Evolutionary conservation across 2,329 filamentous ascomycete species (phyloP).

Genomic region (Sporothrix curviconia): DNA sequence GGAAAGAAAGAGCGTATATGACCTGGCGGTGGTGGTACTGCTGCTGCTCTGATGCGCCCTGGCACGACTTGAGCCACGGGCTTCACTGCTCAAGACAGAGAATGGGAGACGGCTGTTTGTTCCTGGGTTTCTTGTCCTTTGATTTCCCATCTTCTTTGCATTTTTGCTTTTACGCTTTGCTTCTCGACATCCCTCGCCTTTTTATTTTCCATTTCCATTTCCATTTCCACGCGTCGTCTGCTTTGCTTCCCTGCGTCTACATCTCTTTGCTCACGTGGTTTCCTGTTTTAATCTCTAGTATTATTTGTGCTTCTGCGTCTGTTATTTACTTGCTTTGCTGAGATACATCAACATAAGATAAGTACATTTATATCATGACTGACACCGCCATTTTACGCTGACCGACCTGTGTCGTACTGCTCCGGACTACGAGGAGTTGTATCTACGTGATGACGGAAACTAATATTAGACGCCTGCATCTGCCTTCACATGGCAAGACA

Average conservation of each 20-base stretch:
- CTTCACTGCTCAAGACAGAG: neutral
- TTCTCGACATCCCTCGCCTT: constrained; percentile 1
- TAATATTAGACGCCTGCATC: neutral
- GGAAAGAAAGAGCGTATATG: neutral
- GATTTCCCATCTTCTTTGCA: neutral
- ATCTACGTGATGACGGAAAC: neutral
- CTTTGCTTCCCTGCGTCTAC: too few relatives aligned
- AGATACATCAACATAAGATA: neutral
- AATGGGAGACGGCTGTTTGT: neutral
- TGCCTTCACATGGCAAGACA: neutral
- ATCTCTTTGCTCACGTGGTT: neutral
- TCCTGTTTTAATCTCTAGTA: neutral
- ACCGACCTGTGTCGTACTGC: too few relatives aligned
- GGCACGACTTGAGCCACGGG: neutral
- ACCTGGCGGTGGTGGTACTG: too few relatives aligned
- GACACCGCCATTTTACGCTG: too few relatives aligned
- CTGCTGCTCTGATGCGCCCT: too few relatives aligned
- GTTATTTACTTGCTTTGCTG: neutral
- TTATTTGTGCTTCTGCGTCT: neutral
- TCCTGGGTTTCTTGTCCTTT: neutral
- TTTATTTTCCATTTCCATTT: too few relatives aligned
- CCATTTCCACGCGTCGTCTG: too few relatives aligned
- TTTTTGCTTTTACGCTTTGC: neutral
- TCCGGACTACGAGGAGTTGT: neutral
- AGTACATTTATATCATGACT: too few relatives aligned